Evolutionary conservation across 805 yeast species (phyloP).

Genomic region (Wickerhamiella dianesei): DNA sequence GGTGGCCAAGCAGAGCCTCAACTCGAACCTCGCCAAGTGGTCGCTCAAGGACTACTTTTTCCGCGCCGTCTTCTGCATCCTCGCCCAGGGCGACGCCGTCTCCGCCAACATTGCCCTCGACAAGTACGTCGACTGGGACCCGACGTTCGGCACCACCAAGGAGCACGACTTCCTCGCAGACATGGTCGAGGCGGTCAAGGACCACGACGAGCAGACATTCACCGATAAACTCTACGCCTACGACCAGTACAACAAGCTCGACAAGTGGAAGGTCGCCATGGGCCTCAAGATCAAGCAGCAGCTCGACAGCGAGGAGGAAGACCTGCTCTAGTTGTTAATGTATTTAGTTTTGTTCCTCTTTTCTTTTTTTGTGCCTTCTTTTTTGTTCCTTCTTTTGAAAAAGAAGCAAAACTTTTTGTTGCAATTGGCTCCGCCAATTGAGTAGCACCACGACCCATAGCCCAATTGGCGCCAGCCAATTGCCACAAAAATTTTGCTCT

Average conservation of each 20-base stretch:
- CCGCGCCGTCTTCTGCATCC: conserved; percentile 66
- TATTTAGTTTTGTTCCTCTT: background rate
- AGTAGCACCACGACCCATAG: no score
- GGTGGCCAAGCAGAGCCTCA: conserved; percentile 61
- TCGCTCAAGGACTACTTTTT: conserved; percentile 82
- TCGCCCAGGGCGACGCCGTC: conserved; percentile 73
- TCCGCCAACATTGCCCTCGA: conserved; percentile 67
- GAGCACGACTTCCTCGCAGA: conserved; percentile 59
- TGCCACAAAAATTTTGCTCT: no score
- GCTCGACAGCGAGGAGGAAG: conserved; percentile 62
- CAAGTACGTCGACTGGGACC: conserved; percentile 55
- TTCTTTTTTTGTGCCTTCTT: background rate
- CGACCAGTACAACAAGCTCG: conserved; percentile 80
- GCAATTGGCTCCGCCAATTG: no score
- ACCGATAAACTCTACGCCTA: conserved; percentile 64
- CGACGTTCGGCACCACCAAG: conserved; percentile 47
- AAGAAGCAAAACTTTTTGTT: no score
- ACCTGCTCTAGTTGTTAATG: conserved; percentile 21
- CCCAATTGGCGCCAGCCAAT: no score
- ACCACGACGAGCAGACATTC: conserved; percentile 66
- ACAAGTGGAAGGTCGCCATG: conserved; percentile 78
- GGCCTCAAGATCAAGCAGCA: conserved; percentile 67
- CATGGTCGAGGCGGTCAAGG: conserved; percentile 57
- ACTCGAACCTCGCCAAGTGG: conserved; percentile 74
- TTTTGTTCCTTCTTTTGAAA: no score